These are phyloP conservation scores for Ascomycota sp. DNA, from an alignment of 2,329 filamentous ascomycete genomes.

Conservation along the genomic window DNA sequence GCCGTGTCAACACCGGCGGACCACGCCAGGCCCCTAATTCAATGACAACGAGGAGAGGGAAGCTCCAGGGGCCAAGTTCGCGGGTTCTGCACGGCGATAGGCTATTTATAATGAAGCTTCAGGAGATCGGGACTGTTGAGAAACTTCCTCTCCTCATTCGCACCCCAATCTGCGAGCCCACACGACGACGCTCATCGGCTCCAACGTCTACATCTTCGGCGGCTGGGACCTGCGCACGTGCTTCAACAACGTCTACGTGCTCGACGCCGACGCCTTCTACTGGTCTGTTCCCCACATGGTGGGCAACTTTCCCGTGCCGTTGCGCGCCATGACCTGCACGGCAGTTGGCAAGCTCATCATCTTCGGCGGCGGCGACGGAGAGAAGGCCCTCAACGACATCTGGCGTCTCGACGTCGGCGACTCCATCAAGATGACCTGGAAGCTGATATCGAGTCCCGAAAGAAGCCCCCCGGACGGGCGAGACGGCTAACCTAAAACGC, in stretches of 20 bases:
- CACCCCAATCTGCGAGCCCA: constrained; percentile 44
- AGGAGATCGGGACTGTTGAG: too few species aligned
- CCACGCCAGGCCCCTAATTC: too few species aligned
- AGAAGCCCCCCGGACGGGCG: constrained; percentile 9
- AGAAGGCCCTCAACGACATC: constrained; percentile 50
- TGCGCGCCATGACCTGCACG: constrained; percentile 53
- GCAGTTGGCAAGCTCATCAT: constrained; percentile 52
- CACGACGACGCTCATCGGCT: constrained; percentile 44
- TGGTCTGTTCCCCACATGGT: constrained; percentile 45
- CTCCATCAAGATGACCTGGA: constrained; percentile 47
- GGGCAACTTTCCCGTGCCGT: constrained; percentile 42
- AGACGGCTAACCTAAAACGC: constrained; percentile 35
- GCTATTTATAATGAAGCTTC: too few species aligned
- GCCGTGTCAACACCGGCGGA: too few species aligned
- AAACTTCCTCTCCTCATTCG: too few species aligned
- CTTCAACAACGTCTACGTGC: constrained; percentile 49
- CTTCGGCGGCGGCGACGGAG: constrained; percentile 52
- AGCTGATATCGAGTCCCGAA: constrained; percentile 33
- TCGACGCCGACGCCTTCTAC: constrained; percentile 50
- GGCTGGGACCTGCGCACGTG: constrained; percentile 46
- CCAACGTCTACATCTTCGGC: constrained; percentile 48
- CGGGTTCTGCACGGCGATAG: too few species aligned
- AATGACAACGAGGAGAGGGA: too few species aligned
- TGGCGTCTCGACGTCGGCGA: constrained; percentile 53
- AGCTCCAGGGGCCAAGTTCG: too few species aligned